Evolutionary conservation across 2,329 filamentous ascomycete species (phyloP).

Genomic region (Alternaria infectoria): DNA sequence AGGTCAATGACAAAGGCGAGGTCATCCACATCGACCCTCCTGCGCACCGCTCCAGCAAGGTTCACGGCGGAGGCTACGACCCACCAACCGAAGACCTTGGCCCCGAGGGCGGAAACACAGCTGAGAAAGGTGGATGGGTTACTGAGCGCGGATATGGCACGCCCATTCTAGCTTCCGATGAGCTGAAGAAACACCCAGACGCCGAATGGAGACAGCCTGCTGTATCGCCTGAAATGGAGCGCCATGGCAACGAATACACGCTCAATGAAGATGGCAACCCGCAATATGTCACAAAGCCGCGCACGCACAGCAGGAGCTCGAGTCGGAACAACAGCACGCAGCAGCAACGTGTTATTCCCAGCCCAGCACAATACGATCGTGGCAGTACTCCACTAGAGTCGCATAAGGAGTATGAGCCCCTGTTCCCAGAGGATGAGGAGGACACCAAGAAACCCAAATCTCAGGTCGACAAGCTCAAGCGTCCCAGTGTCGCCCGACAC

Average conservation of each 20-base stretch:
- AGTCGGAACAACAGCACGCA: conserved; percentile 64
- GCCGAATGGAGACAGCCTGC: conserved; percentile 77
- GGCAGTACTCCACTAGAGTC: conserved; percentile 77
- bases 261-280: conserved; percentile 48
- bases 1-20: conserved; percentile 59
- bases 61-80: conserved; percentile 58
- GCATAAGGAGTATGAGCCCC: conserved; percentile 91
- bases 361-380: conserved; percentile 56
- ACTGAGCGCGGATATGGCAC: conserved; percentile 69
- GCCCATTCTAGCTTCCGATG: conserved; percentile 88
- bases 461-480: conserved; percentile 63
- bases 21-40: conserved; percentile 82
- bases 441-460: conserved; percentile 59
- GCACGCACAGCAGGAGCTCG: conserved; percentile 58
- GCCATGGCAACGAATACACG: conserved; percentile 63
- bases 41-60: conserved; percentile 52
- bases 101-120: conserved; percentile 53
- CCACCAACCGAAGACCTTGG: conserved; percentile 60
- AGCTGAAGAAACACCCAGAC: conserved; percentile 76
- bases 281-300: conserved; percentile 57
- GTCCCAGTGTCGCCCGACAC: conserved; percentile 56
- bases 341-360: conserved; percentile 51
- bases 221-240: conserved; percentile 71
- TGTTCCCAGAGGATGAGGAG: conserved; percentile 81
- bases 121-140: conserved; percentile 57